Evolutionary conservation across 2,329 filamentous ascomycete genomes (phyloP).

Genomic region (Botrytis cinerea): DNA sequence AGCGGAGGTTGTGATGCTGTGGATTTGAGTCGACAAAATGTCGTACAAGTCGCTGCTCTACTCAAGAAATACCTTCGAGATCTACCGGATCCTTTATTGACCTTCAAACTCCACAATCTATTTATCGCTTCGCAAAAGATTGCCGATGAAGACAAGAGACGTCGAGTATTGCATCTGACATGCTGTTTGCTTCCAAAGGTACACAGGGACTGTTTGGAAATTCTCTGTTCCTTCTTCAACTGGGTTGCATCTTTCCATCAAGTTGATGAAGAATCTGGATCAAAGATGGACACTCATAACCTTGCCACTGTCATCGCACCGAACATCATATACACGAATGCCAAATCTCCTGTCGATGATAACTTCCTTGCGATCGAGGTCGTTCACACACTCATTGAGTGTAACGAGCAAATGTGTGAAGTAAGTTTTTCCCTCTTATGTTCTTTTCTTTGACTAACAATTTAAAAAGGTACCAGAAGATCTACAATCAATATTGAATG

Average conservation of each 20-base stretch:
- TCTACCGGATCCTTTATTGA: slow-evolving; percentile 90
- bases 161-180: slow-evolving; percentile 83
- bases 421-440: slow-evolving; percentile 54
- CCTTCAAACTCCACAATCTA: slow-evolving; percentile 88
- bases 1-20: slow-evolving; percentile 80
- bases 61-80: slow-evolving; percentile 95
- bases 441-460: slow-evolving; percentile 28
- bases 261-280: slow-evolving; percentile 93
- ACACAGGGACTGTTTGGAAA: slow-evolving; percentile 91
- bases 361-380: slow-evolving; percentile 93
- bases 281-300: slow-evolving; percentile 99
- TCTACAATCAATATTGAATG: slow-evolving; percentile 80
- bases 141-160: slow-evolving; percentile 74
- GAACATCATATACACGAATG: slow-evolving; percentile 79
- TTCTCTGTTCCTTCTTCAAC: slow-evolving; percentile 92
- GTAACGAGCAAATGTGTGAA: slow-evolving; percentile 96
- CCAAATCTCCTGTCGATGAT: slow-evolving; percentile 73
- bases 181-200: slow-evolving; percentile 92
- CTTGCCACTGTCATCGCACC: slow-evolving; percentile 96
- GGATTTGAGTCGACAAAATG: slow-evolving; percentile 83
- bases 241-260: slow-evolving; percentile 98
- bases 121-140: slow-evolving; percentile 93
- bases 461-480: slow-evolving; percentile 81
- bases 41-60: slow-evolving; percentile 90
- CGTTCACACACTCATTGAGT: slow-evolving; percentile 85